Conservation (phyloP, 129 eudicot species). For the Artemisia argyi region DNA sequence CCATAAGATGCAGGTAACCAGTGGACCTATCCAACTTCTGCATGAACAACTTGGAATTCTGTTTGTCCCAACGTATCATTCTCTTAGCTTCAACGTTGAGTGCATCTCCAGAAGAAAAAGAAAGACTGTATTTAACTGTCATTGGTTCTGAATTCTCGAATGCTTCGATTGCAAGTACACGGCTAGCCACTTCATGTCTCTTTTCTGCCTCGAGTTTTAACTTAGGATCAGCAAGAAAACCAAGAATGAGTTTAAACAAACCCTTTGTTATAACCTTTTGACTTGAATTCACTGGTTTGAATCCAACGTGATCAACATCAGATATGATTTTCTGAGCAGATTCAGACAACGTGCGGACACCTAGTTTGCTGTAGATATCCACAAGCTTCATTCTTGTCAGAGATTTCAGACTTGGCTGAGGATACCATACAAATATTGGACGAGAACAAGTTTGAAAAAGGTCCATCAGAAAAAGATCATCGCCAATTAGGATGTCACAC, state of each 20-base stretch:
- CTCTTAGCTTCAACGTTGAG: constrained; percentile 28
- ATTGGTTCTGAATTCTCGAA: constrained; percentile 35
- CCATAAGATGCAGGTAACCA: constrained; percentile 33
- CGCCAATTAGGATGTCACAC: constrained; percentile 42
- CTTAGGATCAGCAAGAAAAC: constrained; percentile 38
- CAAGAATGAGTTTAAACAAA: constrained; percentile 44
- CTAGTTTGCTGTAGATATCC: constrained; percentile 42
- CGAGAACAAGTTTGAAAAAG: constrained; percentile 34
- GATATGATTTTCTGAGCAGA: constrained; percentile 41
- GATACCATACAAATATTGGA: constrained; percentile 53
- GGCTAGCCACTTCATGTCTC: constrained; percentile 39
- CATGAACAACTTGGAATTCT: constrained; percentile 25
- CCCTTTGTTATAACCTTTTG: constrained; percentile 29
- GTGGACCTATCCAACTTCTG: constrained; percentile 35
- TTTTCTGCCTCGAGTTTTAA: constrained; percentile 30
- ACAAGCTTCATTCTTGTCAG: constrained; percentile 34
- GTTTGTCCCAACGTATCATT: constrained; percentile 59
- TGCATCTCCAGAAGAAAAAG: constrained; percentile 33
- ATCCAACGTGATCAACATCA: constrained; percentile 5
- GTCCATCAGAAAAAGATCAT: constrained; percentile 55
- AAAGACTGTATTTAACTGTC: constrained; percentile 25
- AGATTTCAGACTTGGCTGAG: constrained; percentile 28
- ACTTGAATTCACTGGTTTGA: constrained; percentile 21
- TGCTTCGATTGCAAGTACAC: constrained; percentile 35
- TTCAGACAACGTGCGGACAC: constrained; percentile 42